These are phyloP conservation scores for Microsporum ferrugineum DNA, from an alignment of 2,329 filamentous ascomycete species.

Conservation along the genomic window DNA sequence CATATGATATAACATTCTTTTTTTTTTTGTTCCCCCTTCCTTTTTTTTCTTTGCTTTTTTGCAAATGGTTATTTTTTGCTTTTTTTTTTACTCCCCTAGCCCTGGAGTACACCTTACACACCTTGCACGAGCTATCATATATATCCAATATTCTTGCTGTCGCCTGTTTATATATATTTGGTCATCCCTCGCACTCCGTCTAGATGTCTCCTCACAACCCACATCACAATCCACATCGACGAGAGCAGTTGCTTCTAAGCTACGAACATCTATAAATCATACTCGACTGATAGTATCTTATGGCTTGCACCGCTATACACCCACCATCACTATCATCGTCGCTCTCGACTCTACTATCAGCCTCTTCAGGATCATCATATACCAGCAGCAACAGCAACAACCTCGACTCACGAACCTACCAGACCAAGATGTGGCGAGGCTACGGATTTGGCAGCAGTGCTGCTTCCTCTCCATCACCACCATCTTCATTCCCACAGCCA, in stretches of 20 bases:
- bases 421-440: constrained; percentile 11
- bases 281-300: not conserved
- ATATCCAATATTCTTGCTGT: not conserved
- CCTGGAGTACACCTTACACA: not conserved
- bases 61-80: not conserved
- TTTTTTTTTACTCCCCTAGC: not conserved
- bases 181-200: not conserved
- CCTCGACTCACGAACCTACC: constrained; percentile 3
- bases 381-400: not conserved
- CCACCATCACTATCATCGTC: constrained; percentile 2
- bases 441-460: constrained; percentile 13
- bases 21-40: not conserved
- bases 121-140: constrained; percentile 2
- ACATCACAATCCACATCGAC: not conserved
- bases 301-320: constrained; percentile 5
- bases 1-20: constrained; percentile 4
- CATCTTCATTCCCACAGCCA: constrained; percentile 23
- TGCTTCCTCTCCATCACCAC: constrained; percentile 19
- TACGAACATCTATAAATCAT: not conserved
- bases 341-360: not conserved
- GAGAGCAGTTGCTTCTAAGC: not conserved
- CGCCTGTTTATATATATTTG: not conserved
- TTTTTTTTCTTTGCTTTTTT: not conserved
- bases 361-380: not conserved
- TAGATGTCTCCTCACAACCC: not conserved